These are phyloP conservation scores for Plasmodium relictum DNA, from an alignment of 169 alveolate species.

Conservation along the genomic window DNA sequence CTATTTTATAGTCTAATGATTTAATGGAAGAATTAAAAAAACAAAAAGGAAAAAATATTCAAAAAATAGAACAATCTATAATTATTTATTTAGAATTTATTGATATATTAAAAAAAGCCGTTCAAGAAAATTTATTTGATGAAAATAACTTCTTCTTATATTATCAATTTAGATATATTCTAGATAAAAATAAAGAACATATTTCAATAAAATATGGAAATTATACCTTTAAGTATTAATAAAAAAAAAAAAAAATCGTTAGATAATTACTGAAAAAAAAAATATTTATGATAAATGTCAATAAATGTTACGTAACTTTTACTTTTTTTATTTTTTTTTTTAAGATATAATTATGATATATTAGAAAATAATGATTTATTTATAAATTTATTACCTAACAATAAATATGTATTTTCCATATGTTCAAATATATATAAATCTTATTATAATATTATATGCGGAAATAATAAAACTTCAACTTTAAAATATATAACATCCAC, in stretches of 20 bases:
- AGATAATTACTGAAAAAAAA: neutral
- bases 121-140: slow-evolving; percentile 70
- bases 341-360: slow-evolving; percentile 70
- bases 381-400: slow-evolving; percentile 44
- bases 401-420: slow-evolving; percentile 55
- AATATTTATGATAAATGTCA: neutral
- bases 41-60: slow-evolving; percentile 26
- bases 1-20: slow-evolving; percentile 34
- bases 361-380: slow-evolving; percentile 43
- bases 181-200: slow-evolving; percentile 60
- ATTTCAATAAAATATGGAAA: slow-evolving; percentile 63
- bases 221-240: slow-evolving; percentile 50
- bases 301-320: neutral
- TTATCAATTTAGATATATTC: slow-evolving; percentile 52
- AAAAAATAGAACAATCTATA: slow-evolving; percentile 61
- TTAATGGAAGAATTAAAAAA: slow-evolving; percentile 45
- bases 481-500: slow-evolving; percentile 61
- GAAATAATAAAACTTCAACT: slow-evolving; percentile 59
- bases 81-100: slow-evolving; percentile 61
- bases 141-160: slow-evolving; percentile 48
- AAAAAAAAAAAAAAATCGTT: neutral
- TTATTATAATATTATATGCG: slow-evolving; percentile 49
- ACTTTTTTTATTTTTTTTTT: neutral
- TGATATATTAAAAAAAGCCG: slow-evolving; percentile 30
- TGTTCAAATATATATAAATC: slow-evolving; percentile 69